Evolutionary conservation across 352 stramenopile genomes (phyloP).

Genomic region (Phytopythium oedochilum): DNA sequence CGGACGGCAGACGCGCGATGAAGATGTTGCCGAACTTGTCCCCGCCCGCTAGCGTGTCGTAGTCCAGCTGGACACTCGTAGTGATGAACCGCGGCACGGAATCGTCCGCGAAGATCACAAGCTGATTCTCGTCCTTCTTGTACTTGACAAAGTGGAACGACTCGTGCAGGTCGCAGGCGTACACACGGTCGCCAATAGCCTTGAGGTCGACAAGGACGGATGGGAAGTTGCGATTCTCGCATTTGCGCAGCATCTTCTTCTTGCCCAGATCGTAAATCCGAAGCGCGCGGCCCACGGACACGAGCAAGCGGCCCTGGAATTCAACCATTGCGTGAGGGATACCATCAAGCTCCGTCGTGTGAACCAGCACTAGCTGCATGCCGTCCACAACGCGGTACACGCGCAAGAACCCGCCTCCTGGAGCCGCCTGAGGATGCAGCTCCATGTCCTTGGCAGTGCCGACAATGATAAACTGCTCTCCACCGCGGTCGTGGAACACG

Average conservation of each 20-base stretch:
- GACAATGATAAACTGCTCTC: slow-evolving; percentile 97
- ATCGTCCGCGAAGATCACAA: slow-evolving; percentile 97
- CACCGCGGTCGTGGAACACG: slow-evolving; percentile 94
- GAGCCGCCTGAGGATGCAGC: slow-evolving; percentile 84
- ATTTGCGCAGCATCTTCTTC: slow-evolving; percentile 99
- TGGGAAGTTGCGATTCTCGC: slow-evolving; percentile 94
- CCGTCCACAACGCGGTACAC: slow-evolving; percentile 94
- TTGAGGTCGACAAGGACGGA: slow-evolving; percentile 94
- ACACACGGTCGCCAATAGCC: slow-evolving; percentile 93
- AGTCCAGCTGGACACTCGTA: slow-evolving; percentile 92
- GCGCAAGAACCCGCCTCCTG: slow-evolving; percentile 71
- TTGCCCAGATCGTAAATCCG: slow-evolving; percentile 99
- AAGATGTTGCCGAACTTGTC: slow-evolving; percentile 99
- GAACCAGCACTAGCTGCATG: slow-evolving; percentile 93
- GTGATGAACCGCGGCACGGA: slow-evolving; percentile 83
- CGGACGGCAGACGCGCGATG: slow-evolving; percentile 90
- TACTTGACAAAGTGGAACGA: slow-evolving; percentile 98
- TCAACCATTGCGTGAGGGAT: slow-evolving; percentile 96
- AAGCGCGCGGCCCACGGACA: slow-evolving; percentile 94
- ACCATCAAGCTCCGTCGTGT: slow-evolving; percentile 96
- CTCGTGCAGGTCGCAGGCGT: slow-evolving; percentile 95
- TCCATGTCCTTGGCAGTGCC: slow-evolving; percentile 95
- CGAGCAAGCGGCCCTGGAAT: slow-evolving; percentile 96
- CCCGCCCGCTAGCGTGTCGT: slow-evolving; percentile 96
- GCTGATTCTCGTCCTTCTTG: slow-evolving; percentile 93